phyloP scores from a whole-genome alignment of 2,329 filamentous ascomycete genomes.

The Phoma sp. region DNA sequence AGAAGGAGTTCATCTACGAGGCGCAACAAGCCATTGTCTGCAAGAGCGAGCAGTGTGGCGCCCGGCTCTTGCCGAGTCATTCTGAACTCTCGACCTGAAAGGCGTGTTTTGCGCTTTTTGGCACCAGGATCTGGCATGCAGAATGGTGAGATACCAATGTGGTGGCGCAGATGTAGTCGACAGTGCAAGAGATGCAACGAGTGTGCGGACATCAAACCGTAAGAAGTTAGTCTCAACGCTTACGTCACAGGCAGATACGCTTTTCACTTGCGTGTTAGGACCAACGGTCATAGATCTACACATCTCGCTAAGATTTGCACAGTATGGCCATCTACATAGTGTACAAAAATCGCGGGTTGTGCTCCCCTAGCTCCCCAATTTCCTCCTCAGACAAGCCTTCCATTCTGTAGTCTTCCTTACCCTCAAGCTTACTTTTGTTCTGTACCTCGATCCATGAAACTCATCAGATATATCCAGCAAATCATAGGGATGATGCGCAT shows the following conservation, averaged over 20 bases:
- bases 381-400: constrained; percentile 34
- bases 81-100: constrained; percentile 31
- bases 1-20: constrained; percentile 46
- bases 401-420: constrained; percentile 32
- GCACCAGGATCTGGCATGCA: constrained; percentile 35
- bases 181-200: background rate
- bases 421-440: constrained; percentile 32
- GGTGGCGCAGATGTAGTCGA: background rate
- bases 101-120: constrained; percentile 40
- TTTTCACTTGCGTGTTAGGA: background rate
- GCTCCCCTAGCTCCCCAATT: constrained; percentile 33
- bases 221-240: constrained; percentile 3
- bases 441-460: constrained; percentile 56
- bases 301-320: too few relatives aligned
- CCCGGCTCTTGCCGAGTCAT: constrained; percentile 27
- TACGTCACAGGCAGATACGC: constrained; percentile 10
- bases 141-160: background rate
- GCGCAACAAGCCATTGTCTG: constrained; percentile 29
- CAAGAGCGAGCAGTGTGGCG: constrained; percentile 20
- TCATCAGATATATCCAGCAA: constrained; percentile 60
- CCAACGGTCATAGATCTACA: background rate
- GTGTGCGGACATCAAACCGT: background rate
- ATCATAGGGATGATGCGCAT: constrained; percentile 59
- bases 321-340: constrained; percentile 18
- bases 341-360: constrained; percentile 35